Percentiles rank a stretch among this genome's conserved stretches.
phyloP scores from a whole-genome alignment of 495 filamentous ascomycete species.

The Aspergillus incahuasiensis region DNA sequence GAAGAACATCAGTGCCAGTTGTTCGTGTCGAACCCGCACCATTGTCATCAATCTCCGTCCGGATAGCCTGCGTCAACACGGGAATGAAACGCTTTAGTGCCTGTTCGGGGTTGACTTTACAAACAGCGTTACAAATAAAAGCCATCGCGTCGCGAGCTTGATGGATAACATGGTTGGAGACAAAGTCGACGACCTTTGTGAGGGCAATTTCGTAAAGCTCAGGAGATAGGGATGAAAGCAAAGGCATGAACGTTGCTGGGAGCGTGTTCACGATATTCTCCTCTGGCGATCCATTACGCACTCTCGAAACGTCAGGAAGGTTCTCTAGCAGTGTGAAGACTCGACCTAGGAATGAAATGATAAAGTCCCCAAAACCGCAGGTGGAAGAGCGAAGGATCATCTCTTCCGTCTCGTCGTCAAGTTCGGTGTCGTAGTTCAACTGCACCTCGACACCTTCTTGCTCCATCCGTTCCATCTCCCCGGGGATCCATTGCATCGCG shows the following conservation, averaged over 20 bases:
- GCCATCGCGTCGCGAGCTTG: slow-evolving; percentile 98
- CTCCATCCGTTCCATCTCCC: slow-evolving; percentile 91
- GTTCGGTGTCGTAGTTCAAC: slow-evolving; percentile 77
- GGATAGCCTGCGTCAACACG: slow-evolving; percentile 82
- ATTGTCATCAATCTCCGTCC: slow-evolving; percentile 95
- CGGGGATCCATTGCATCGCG: slow-evolving; percentile 89
- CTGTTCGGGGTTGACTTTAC: slow-evolving; percentile 91
- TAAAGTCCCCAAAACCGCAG: slow-evolving; percentile 85
- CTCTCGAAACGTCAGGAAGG: slow-evolving; percentile 79
- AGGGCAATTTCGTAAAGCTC: slow-evolving; percentile 89
- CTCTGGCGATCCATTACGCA: slow-evolving; percentile 87
- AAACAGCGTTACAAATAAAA: slow-evolving; percentile 92
- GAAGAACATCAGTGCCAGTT: slow-evolving; percentile 87
- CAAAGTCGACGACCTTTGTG: slow-evolving; percentile 86
- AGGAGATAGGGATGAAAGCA: slow-evolving; percentile 87
- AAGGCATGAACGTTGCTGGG: slow-evolving; percentile 83
- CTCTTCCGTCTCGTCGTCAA: slow-evolving; percentile 82
- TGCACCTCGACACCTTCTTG: slow-evolving; percentile 75
- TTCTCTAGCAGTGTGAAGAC: slow-evolving; percentile 96
- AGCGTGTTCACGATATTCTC: slow-evolving; percentile 96
- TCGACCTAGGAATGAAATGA: slow-evolving; percentile 82
- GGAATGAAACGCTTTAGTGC: slow-evolving; percentile 85
- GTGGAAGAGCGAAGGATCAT: slow-evolving; percentile 94
- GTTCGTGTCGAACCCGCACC: slow-evolving; percentile 93
- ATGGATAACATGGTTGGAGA: slow-evolving; percentile 94